Conservation (phyloP, 1,284 basidiomycete species). For the Lignosus rhinocerotis region DNA sequence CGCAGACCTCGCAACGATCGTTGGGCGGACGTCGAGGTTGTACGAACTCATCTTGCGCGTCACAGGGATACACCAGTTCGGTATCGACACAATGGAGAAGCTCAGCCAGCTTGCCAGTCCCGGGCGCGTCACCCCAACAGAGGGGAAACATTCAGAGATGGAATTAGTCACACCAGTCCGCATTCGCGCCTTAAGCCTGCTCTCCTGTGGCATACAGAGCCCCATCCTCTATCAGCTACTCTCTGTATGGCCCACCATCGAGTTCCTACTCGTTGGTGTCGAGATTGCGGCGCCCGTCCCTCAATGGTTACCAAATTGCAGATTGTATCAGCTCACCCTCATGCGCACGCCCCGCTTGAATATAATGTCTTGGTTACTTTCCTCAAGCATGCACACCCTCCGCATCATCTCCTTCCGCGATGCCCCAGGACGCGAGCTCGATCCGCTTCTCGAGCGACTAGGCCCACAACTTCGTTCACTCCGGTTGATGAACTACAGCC, state of each 20-base stretch:
- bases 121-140: background rate
- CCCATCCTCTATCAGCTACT: slow-evolving; percentile 47
- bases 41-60: slow-evolving; percentile 40
- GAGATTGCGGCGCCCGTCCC: slow-evolving; percentile 41
- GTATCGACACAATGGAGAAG: slow-evolving; percentile 27
- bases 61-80: slow-evolving; percentile 34
- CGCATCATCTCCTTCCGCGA: slow-evolving; percentile 45
- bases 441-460: slow-evolving; percentile 32
- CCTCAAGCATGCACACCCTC: slow-evolving; percentile 35
- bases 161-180: slow-evolving; percentile 3
- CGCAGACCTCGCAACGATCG: slow-evolving; percentile 27
- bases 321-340: slow-evolving; percentile 45
- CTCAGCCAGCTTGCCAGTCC: slow-evolving; percentile 18
- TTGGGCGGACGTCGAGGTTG: slow-evolving; percentile 36
- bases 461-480: slow-evolving; percentile 42
- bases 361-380: slow-evolving; percentile 42
- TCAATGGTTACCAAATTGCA: slow-evolving; percentile 16
- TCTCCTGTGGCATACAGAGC: slow-evolving; percentile 42
- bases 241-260: slow-evolving; percentile 39
- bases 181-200: slow-evolving; percentile 42
- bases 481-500: slow-evolving; percentile 40
- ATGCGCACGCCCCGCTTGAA: slow-evolving; percentile 35
- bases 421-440: slow-evolving; percentile 31
- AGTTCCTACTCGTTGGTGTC: slow-evolving; percentile 41
- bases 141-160: background rate